These are phyloP conservation scores for Cercospora zeae-maydis DNA, from an alignment of 2,329 filamentous ascomycete species.

Conservation along the genomic window DNA sequence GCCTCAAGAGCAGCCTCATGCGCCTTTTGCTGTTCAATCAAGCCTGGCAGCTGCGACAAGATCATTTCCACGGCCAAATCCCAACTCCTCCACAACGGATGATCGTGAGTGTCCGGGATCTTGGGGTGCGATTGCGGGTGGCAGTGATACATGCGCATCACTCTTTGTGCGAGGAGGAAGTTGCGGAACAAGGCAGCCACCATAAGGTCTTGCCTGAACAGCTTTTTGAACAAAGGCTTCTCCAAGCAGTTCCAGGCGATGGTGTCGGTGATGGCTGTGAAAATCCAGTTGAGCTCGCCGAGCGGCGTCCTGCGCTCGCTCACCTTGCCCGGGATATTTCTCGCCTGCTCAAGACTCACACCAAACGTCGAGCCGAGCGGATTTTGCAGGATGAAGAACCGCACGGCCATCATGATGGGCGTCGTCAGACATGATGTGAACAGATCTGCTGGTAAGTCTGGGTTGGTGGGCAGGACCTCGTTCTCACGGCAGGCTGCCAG, in stretches of 20 bases:
- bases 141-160: constrained; percentile 95
- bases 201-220: constrained; percentile 97
- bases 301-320: constrained; percentile 91
- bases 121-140: constrained; percentile 88
- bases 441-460: constrained; percentile 84
- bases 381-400: constrained; percentile 94
- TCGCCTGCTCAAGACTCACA: constrained; percentile 75
- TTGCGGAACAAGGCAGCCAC: constrained; percentile 97
- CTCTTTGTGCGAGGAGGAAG: constrained; percentile 86
- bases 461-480: constrained; percentile 92
- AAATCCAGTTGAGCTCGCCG: constrained; percentile 98
- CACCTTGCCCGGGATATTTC: constrained; percentile 83
- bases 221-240: constrained; percentile 87
- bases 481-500: constrained; percentile 85
- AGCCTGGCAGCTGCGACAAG: constrained; percentile 77
- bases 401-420: constrained; percentile 93
- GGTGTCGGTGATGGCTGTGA: constrained; percentile 96
- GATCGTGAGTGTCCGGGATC: constrained; percentile 91
- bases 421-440: constrained; percentile 96
- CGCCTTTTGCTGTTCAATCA: constrained; percentile 71
- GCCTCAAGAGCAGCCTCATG: constrained; percentile 39
- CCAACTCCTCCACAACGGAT: constrained; percentile 96
- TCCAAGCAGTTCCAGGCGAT: constrained; percentile 97
- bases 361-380: constrained; percentile 58
- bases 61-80: constrained; percentile 96